These are phyloP conservation scores for Fraxinus latifolia DNA, from an alignment of 305 asterid species.

Conservation along the genomic window DNA sequence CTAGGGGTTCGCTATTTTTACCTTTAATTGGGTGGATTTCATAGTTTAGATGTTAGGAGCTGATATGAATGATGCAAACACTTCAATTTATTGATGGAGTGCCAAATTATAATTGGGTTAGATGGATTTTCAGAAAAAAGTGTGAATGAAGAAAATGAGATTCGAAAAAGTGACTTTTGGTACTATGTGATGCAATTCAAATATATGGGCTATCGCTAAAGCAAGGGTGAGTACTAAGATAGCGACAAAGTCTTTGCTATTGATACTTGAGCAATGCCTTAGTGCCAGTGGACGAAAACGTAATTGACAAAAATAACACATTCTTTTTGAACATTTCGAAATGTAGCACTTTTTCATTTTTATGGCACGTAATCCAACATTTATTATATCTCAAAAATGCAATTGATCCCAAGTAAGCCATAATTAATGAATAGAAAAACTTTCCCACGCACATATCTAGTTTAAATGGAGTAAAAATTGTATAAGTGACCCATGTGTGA, in stretches of 20 bases:
- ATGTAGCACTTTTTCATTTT: not conserved
- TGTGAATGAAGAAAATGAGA: not conserved
- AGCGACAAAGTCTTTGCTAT: too few species aligned
- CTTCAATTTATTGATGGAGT: not conserved
- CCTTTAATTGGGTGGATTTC: too few species aligned
- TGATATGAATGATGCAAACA: not conserved
- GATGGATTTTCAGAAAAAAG: not conserved
- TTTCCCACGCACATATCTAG: not conserved
- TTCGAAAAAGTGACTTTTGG: not conserved
- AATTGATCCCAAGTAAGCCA: not conserved
- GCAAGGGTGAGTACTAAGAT: not conserved
- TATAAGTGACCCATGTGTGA: not conserved
- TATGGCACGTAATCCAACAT: not conserved
- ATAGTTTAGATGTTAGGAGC: too few species aligned
- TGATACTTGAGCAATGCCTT: too few species aligned
- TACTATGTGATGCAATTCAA: too few species aligned
- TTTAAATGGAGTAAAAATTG: not conserved
- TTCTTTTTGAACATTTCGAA: too few species aligned
- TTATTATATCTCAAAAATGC: too few species aligned
- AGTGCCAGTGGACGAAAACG: too few species aligned
- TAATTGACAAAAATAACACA: too few species aligned
- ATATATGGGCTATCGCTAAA: not conserved
- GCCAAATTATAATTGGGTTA: not conserved
- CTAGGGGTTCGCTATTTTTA: too few species aligned
- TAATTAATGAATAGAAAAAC: too few species aligned